Percentiles rank a stretch among this genome's conserved stretches.
These are phyloP conservation scores for Rhododendron ovatum DNA, from an alignment of 148 eudicot genomes.

Conservation along the genomic window DNA sequence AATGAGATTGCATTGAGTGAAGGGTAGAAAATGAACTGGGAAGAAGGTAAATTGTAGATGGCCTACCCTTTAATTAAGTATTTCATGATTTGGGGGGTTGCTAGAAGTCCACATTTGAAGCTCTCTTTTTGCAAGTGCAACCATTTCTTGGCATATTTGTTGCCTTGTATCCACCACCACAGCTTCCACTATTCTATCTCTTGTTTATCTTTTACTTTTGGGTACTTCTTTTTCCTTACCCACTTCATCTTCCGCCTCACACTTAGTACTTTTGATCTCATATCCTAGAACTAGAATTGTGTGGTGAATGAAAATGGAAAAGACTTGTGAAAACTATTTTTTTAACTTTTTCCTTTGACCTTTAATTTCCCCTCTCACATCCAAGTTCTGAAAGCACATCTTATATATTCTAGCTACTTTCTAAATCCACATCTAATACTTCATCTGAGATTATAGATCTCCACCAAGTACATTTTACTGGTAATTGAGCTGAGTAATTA, in stretches of 20 bases:
- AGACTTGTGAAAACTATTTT: neutral
- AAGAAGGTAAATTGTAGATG: constrained; percentile 5
- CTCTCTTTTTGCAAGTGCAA: neutral
- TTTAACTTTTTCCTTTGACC: neutral
- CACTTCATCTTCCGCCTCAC: neutral
- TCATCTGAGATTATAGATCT: neutral
- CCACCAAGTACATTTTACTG: neutral
- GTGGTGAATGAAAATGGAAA: neutral
- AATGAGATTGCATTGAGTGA: neutral
- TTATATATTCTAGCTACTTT: neutral
- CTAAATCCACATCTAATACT: neutral
- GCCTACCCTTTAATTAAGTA: neutral
- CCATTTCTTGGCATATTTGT: neutral
- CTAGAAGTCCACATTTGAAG: neutral
- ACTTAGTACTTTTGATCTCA: neutral
- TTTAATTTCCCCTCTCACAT: neutral
- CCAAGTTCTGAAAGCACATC: neutral
- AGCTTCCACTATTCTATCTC: constrained; percentile 1
- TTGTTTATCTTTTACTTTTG: neutral
- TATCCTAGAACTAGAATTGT: neutral
- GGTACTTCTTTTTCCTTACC: neutral
- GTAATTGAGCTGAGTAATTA: neutral
- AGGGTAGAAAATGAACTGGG: neutral
- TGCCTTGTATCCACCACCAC: neutral
- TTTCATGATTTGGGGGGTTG: neutral